Base-by-base conservation (phyloP, 345 rosid species). In the Erysimum cheiranthoides region DNA sequence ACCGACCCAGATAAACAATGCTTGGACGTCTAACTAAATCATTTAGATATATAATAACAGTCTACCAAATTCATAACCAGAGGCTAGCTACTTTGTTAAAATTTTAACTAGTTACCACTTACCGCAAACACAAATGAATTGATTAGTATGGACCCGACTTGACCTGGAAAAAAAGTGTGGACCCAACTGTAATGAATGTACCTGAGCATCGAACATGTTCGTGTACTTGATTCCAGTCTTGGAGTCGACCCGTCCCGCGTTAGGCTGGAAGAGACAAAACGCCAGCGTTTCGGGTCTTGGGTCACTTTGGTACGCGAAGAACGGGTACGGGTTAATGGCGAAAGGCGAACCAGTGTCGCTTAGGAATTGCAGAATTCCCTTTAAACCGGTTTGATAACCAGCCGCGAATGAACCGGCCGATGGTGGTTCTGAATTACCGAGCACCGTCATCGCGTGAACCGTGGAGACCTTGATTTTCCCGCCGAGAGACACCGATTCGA, bases 131-230 rank as follows among this genome's bases (percentile, higher is more conserved):
- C 53, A 17, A 17, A 21, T 30, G 28, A 52, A 40, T 31, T 31
- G 53, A 63, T 63, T 63, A 53, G 62, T 71, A 4, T 42, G 6
- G 64, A 56, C 43, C 65, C 17, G n/a, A 70, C 52, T 40, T 12
- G 11, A 45, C 66, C 46, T 8, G 8, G 17, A 3, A 40, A 46
- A 17, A 75, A 21, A 21, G 46, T 9, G 38, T 74, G 73, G 59
- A 13, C 35, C 73, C 40, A 47, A 66, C 4, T 3, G 65, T 62
- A 47, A 66, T 72, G 5, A 71, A 58, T 56, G 78, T 43, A 92
- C 97, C 97, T 95, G 99, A 14, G 99, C 99, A 34, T 95, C 98
- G 43, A 92, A 95, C 99, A 95, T 95, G 89, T 89, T 95, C 93
- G 80, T 88, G 89, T 95, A 95, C 76, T 68, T 84, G 75, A 87